Conservation (phyloP, 176 grass and related monocot species). For the Carex littledalei region DNA sequence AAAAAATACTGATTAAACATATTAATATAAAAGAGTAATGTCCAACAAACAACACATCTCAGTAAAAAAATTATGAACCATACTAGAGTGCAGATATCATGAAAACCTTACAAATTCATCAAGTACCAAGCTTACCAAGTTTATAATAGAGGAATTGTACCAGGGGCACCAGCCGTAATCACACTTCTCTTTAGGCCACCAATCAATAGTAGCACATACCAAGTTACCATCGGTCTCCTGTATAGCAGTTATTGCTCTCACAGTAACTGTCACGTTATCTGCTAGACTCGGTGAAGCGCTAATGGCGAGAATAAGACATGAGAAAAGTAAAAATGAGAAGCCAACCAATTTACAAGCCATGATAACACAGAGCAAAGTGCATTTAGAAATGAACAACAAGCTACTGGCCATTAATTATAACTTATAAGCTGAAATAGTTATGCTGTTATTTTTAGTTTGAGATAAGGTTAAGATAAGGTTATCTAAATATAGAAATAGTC, state of each 20-base stretch:
- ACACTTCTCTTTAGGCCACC: slow-evolving; percentile 66
- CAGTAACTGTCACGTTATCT: slow-evolving; percentile 25
- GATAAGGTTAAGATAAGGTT: slow-evolving; percentile 11
- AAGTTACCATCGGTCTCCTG: slow-evolving; percentile 35
- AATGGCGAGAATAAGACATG: neutral
- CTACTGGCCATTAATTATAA: neutral
- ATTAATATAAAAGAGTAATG: neutral
- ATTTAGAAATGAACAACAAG: neutral
- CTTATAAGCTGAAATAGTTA: neutral
- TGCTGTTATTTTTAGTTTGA: neutral
- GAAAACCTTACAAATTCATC: neutral
- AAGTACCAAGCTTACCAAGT: slow-evolving; percentile 35
- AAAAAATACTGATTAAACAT: neutral
- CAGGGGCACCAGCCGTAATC: slow-evolving; percentile 45
- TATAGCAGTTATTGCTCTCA: slow-evolving; percentile 30
- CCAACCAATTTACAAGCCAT: neutral
- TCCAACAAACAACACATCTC: neutral
- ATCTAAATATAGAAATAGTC: slow-evolving; percentile 4
- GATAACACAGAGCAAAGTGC: neutral
- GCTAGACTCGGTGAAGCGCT: neutral
- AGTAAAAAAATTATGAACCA: neutral
- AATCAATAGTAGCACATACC: slow-evolving; percentile 52
- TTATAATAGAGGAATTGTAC: slow-evolving; percentile 44
- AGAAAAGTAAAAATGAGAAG: neutral
- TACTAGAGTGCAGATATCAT: neutral